phyloP scores from a whole-genome alignment of 192 early-diverging fungal genomes.

The Fimicolochytrium jonesii region DNA sequence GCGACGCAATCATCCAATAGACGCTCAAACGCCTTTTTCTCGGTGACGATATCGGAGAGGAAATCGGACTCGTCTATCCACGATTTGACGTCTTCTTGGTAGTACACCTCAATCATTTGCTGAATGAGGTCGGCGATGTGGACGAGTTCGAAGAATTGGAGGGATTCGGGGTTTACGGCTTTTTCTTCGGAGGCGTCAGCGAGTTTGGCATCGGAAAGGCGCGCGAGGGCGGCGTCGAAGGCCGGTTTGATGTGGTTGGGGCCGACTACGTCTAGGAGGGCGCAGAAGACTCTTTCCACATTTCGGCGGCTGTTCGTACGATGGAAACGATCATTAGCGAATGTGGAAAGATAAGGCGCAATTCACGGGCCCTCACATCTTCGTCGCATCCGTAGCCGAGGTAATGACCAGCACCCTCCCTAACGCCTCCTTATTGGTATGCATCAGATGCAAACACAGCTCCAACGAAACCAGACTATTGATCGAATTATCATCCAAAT shows the following conservation, averaged over 20 bases:
- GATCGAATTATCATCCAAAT: slow-evolving; percentile 57
- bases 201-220: slow-evolving; percentile 32
- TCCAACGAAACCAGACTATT: slow-evolving; percentile 72
- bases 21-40: slow-evolving; percentile 85
- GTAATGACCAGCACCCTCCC: slow-evolving; percentile 49
- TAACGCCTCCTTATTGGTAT: slow-evolving; percentile 76
- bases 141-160: slow-evolving; percentile 90
- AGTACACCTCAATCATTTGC: slow-evolving; percentile 94
- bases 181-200: slow-evolving; percentile 34
- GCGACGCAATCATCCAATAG: slow-evolving; percentile 88
- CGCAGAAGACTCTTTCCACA: slow-evolving; percentile 75
- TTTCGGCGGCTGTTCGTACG: slow-evolving; percentile 51
- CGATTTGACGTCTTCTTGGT: slow-evolving; percentile 74
- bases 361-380: too few species aligned
- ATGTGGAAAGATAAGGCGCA: neutral
- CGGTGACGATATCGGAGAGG: slow-evolving; percentile 84
- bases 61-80: slow-evolving; percentile 90
- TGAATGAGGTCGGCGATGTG: slow-evolving; percentile 90
- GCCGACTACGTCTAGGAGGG: slow-evolving; percentile 67
- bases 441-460: slow-evolving; percentile 79
- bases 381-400: slow-evolving; percentile 24
- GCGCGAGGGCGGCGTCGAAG: slow-evolving; percentile 52
- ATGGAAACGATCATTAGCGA: neutral
- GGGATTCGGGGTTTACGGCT: slow-evolving; percentile 52
- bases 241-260: slow-evolving; percentile 69